Evolutionary conservation across 2,329 filamentous ascomycete genomes (phyloP).

Genomic region (Fusarium nygamai): DNA sequence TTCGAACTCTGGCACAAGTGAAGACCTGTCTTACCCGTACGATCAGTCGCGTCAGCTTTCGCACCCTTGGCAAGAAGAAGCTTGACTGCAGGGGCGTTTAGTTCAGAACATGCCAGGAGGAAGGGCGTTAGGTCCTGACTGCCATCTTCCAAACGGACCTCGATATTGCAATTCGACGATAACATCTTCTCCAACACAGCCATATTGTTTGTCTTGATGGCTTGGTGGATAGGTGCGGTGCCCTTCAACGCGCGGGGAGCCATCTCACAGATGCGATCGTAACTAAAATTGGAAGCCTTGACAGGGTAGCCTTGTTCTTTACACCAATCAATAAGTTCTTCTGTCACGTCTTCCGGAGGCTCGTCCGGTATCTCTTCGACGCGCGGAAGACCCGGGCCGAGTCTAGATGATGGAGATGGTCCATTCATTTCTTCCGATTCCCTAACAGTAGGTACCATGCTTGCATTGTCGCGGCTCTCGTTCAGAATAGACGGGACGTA

Average conservation of each 20-base stretch:
- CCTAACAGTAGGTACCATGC: background rate
- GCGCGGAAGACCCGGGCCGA: accelerated
- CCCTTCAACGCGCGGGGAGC: background rate
- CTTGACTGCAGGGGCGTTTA: accelerated
- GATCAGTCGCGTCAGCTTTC: background rate
- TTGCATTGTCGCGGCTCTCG: background rate
- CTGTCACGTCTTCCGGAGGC: background rate
- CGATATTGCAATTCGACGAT: accelerated
- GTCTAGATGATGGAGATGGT: accelerated
- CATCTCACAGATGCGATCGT: background rate
- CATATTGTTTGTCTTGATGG: background rate
- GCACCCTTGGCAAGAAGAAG: background rate
- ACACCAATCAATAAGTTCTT: background rate
- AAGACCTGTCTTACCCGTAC: background rate
- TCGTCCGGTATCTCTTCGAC: background rate
- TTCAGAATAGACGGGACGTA: background rate
- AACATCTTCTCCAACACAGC: background rate
- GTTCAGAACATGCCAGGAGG: background rate
- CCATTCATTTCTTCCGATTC: background rate
- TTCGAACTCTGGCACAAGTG: background rate
- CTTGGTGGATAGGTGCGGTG: background rate
- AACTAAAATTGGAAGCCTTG: background rate
- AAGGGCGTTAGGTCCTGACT: background rate
- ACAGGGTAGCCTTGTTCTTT: background rate
- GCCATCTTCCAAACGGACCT: background rate